phyloP scores from a whole-genome alignment of 2,329 filamentous ascomycete genomes.

The Penicillium janthinellum region DNA sequence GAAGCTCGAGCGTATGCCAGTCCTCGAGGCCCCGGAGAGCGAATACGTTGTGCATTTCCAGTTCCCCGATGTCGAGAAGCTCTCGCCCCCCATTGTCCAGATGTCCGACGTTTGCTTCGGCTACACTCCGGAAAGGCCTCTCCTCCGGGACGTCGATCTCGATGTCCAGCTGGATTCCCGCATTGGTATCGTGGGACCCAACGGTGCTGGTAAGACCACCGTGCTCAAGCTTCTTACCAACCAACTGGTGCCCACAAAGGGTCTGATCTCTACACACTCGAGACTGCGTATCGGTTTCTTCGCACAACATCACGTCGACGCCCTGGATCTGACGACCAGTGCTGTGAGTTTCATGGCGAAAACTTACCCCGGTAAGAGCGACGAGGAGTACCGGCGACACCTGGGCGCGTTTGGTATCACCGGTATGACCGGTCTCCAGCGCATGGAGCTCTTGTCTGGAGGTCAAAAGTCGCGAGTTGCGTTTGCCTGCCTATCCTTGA shows the following conservation, averaged over 20 bases:
- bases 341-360: constrained; percentile 97
- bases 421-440: constrained; percentile 93
- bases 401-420: constrained; percentile 85
- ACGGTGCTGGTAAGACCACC: constrained; percentile 98
- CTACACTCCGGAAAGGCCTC: constrained; percentile 75
- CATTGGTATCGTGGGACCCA: constrained; percentile 98
- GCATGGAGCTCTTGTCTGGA: constrained; percentile 91
- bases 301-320: constrained; percentile 97
- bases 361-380: constrained; percentile 83
- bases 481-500: constrained; percentile 92
- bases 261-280: constrained; percentile 84
- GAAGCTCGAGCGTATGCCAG: constrained; percentile 95
- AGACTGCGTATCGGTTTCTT: constrained; percentile 94
- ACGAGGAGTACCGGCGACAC: constrained; percentile 95
- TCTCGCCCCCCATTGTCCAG: constrained; percentile 96
- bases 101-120: constrained; percentile 93
- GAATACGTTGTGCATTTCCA: constrained; percentile 97
- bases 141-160: constrained; percentile 85
- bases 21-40: constrained; percentile 84
- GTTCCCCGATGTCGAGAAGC: constrained; percentile 96
- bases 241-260: constrained; percentile 72
- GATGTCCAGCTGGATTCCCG: constrained; percentile 97
- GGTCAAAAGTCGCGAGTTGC: constrained; percentile 98
- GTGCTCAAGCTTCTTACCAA: constrained; percentile 97
- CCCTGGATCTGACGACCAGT: constrained; percentile 82